Percentiles rank a stretch among this genome's conserved stretches.
phyloP scores from a whole-genome alignment of 805 yeast species.

The Saturnispora hagleri region DNA sequence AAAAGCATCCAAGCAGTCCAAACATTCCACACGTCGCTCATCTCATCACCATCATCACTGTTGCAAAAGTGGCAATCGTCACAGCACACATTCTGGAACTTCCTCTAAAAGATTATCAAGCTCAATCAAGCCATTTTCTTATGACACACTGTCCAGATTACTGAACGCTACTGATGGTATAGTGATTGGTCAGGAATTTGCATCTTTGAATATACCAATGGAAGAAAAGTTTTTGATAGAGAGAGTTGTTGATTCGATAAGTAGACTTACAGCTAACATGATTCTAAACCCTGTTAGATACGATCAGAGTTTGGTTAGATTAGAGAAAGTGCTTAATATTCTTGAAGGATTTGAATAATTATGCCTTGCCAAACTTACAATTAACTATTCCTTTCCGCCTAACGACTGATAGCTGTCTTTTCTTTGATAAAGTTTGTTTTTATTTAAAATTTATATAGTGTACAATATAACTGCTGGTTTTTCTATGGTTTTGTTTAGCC shows the following conservation, averaged over 20 bases:
- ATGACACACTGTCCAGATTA: constrained; percentile 39
- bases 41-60: constrained; percentile 2
- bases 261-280: constrained; percentile 85
- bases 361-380: neutral
- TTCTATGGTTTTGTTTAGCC: neutral
- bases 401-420: neutral
- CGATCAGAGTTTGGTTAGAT: constrained; percentile 68
- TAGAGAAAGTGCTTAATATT: constrained; percentile 75
- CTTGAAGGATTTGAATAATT: constrained; percentile 62
- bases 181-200: constrained; percentile 61
- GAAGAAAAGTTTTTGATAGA: constrained; percentile 77
- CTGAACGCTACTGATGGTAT: constrained; percentile 53
- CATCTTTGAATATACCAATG: constrained; percentile 59
- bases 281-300: constrained; percentile 74
- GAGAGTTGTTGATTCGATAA: constrained; percentile 74
- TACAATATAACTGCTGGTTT: neutral
- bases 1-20: neutral
- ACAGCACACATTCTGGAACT: constrained; percentile 5
- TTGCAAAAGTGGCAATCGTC: neutral
- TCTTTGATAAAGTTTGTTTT: neutral
- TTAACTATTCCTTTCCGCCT: neutral
- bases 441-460: neutral
- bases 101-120: constrained; percentile 11
- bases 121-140: constrained; percentile 27
- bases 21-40: neutral